Percentiles rank a stretch among this genome's conserved stretches.
These are phyloP conservation scores for Fusarium falciforme DNA, from an alignment of 2,329 filamentous ascomycete species.

Conservation along the genomic window DNA sequence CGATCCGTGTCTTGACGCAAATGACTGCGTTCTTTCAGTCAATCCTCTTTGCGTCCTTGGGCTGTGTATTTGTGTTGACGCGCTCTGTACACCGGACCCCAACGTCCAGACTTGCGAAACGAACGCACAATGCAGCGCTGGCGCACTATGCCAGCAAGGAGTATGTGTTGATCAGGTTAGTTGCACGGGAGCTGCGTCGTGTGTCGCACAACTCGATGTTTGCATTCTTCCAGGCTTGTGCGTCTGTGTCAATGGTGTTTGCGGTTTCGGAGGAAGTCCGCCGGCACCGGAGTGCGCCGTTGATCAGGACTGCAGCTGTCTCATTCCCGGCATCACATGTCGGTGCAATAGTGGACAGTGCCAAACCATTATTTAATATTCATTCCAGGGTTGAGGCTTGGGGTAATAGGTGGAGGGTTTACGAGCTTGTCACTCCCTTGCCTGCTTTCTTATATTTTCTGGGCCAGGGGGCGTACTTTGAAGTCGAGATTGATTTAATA, in stretches of 20 bases:
- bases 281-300: neutral
- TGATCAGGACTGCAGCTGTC: neutral
- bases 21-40: constrained; percentile 15
- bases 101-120: neutral
- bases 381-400: neutral
- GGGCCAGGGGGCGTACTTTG: neutral
- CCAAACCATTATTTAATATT: neutral
- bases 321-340: neutral
- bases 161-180: constrained; percentile 2
- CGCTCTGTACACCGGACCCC: constrained; percentile 6
- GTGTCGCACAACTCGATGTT: neutral
- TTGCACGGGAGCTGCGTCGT: neutral
- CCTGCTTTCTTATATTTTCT: neutral
- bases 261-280: neutral
- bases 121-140: neutral
- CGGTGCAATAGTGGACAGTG: neutral
- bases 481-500: neutral
- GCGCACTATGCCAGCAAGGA: constrained; percentile 4
- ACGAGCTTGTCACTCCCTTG: neutral
- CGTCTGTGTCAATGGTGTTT: neutral
- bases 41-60: constrained; percentile 20
- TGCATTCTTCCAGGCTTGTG: neutral
- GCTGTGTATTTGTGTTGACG: constrained; percentile 24
- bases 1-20: neutral
- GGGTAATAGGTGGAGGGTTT: neutral